Conservation (phyloP, 1,284 basidiomycete species). For the Irpex sp. region DNA sequence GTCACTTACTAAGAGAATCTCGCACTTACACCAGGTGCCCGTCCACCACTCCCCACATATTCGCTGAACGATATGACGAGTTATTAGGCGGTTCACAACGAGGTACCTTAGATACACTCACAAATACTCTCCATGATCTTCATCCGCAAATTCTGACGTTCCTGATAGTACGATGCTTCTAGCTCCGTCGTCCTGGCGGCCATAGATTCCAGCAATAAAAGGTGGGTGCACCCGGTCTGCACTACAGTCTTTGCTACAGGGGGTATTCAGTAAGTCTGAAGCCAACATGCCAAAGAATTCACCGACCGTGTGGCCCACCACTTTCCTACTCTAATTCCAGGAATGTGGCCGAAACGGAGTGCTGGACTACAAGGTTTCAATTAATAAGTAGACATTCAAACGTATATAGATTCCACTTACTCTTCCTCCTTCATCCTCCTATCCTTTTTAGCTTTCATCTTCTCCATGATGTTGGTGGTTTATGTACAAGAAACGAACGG, state of each 20-base stretch:
- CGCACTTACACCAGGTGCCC: conserved; percentile 5
- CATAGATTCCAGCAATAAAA: conserved; percentile 8
- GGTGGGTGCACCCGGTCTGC: conserved; percentile 5
- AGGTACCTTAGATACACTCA: background rate
- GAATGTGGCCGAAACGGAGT: background rate
- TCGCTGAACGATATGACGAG: background rate
- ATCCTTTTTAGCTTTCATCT: background rate
- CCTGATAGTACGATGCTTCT: conserved; percentile 5
- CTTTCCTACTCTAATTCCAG: background rate
- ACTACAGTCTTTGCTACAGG: conserved; percentile 5
- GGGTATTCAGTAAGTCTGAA: background rate
- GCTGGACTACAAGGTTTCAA: background rate
- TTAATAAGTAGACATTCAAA: background rate
- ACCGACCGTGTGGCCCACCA: background rate
- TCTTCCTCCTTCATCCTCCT: background rate
- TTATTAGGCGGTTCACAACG: background rate
- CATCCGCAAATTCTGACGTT: conserved; percentile 4
- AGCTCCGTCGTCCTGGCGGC: conserved; percentile 6
- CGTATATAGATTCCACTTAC: background rate
- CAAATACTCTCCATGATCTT: conserved; percentile 7
- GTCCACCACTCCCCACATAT: conserved; percentile 10
- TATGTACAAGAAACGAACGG: no score
- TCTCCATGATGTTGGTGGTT: background rate
- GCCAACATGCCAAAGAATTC: background rate
- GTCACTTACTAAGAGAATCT: background rate